These are phyloP conservation scores for Geranomyces michiganensis DNA, from an alignment of 192 early-diverging fungal species.

Conservation along the genomic window DNA sequence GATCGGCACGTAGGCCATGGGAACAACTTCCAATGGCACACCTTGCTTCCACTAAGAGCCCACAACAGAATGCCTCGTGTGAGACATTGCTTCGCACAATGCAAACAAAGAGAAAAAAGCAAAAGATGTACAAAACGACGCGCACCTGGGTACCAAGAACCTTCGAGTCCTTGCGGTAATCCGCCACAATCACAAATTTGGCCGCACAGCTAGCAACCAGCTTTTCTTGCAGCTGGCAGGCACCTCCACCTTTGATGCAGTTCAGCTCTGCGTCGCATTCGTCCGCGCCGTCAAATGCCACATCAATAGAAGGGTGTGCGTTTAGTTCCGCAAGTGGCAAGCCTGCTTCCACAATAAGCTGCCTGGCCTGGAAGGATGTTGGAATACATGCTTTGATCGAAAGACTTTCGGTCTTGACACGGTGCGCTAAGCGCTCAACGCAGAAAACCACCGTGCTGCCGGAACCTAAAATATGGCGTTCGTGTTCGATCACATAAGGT, in stretches of 20 bases:
- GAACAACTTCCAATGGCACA: conserved; percentile 88
- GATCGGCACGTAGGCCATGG: conserved; percentile 77
- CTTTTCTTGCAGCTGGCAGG: conserved; percentile 92
- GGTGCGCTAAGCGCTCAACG: conserved; percentile 76
- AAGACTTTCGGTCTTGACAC: conserved; percentile 58
- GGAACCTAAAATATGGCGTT: conserved; percentile 37
- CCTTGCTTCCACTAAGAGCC: conserved; percentile 77
- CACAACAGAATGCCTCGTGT: too few relatives aligned
- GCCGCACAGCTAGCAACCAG: conserved; percentile 81
- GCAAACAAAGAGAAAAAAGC: too few relatives aligned
- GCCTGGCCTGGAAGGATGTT: conserved; percentile 89
- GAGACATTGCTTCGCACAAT: too few relatives aligned
- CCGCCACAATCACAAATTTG: conserved; percentile 87
- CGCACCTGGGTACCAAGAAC: conserved; percentile 56
- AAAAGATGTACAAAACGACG: not conserved
- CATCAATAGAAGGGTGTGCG: conserved; percentile 74
- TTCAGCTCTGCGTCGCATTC: conserved; percentile 81
- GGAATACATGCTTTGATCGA: conserved; percentile 80
- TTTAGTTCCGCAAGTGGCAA: conserved; percentile 66
- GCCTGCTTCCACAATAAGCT: conserved; percentile 81
- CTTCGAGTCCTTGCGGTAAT: conserved; percentile 82
- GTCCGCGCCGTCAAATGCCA: conserved; percentile 91
- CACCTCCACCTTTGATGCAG: conserved; percentile 95
- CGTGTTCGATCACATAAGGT: not conserved
- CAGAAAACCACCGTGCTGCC: conserved; percentile 80